Percentiles rank a stretch among this genome's conserved stretches.
Conservation (phyloP, 768 basidiomycete species). For the Strobilomyces dryophilus region DNA sequence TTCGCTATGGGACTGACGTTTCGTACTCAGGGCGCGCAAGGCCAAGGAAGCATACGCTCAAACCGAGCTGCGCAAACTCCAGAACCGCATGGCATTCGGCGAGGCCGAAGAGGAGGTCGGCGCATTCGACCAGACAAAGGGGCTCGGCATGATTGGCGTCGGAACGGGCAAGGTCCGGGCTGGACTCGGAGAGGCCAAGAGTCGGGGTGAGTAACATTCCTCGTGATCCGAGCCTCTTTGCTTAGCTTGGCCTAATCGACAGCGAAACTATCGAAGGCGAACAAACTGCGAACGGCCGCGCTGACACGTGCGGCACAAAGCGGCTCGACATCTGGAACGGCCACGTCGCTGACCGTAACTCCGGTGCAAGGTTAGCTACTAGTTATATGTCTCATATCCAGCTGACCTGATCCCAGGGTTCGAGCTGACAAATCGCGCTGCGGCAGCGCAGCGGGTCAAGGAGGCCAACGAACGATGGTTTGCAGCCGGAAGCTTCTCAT, state of each 20-base stretch:
- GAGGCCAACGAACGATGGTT: slow-evolving; percentile 99
- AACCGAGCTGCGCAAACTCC: slow-evolving; percentile 93
- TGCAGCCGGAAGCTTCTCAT: slow-evolving; percentile 78
- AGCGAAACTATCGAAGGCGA: slow-evolving; percentile 96
- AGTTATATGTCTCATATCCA: not conserved
- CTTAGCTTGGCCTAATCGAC: slow-evolving; percentile 8
- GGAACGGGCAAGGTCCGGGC: slow-evolving; percentile 88
- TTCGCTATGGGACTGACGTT: not conserved
- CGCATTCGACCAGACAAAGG: slow-evolving; percentile 96
- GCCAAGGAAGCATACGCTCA: slow-evolving; percentile 98
- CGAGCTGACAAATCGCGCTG: slow-evolving; percentile 91
- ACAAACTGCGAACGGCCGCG: slow-evolving; percentile 84
- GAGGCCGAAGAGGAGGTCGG: slow-evolving; percentile 95
- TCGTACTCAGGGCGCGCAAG: slow-evolving; percentile 71
- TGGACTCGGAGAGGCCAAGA: slow-evolving; percentile 82
- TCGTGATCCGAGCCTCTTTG: not conserved
- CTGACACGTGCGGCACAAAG: slow-evolving; percentile 70
- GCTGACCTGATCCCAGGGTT: slow-evolving; percentile 49
- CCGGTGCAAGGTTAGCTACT: slow-evolving; percentile 76
- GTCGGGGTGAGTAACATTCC: slow-evolving; percentile 60
- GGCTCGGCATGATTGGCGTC: slow-evolving; percentile 93
- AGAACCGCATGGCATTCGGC: slow-evolving; percentile 96
- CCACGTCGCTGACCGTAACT: slow-evolving; percentile 90
- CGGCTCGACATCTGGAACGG: slow-evolving; percentile 68
- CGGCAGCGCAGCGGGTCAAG: slow-evolving; percentile 81